Evolutionary conservation across 257 asterid species (phyloP), one percentile per base, ranked within the genome.

Genomic region (Solanum medicagineum): DNA sequence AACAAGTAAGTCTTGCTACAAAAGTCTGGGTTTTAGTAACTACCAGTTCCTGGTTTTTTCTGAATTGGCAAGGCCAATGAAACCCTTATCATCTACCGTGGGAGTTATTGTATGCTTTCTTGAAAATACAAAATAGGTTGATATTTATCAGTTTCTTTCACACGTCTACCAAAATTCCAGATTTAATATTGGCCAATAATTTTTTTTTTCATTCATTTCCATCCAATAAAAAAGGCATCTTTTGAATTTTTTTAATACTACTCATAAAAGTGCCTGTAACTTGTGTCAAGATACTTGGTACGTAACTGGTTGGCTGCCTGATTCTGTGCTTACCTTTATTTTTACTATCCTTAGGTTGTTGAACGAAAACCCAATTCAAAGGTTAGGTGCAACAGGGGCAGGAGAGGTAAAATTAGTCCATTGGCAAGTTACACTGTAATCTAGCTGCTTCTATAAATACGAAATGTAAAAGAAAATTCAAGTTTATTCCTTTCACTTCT

Each of bases 341-440:
- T 86, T 51, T 89, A 73, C 87, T 36, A 69, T 70, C 69, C 87
- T 80, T 91, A 97, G 98, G 92, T 90, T 97, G 92, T 90, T 95
- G 87, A 93, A 85, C 82, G 98, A 93, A 87, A 95, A 92, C 87
- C 98, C 98, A 20, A 94, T 92, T 86, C 98, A 97, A 90, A 92
- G 98, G 90, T 88, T 97, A 89, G 98, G 99, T 80, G 95, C 97
- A 29, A 93, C 98, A 17, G 98, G 99, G 75, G 91, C 98, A 66
- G 92, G 89, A 74, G 97, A 95, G 98, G 98, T 94, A 87, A 85
- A 20, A 53, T 83, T 84, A 80, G 69, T 86, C 84, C 51, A 53
- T 53, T 53, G 29, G 8, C 65, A 79, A 79, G 83, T 53, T 10
- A 53, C 65, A 26, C 49, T 79, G 65, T 26, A 53, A 15, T 79